phyloP scores from a whole-genome alignment of 192 early-diverging fungal species.

The Mortierella alpina region DNA sequence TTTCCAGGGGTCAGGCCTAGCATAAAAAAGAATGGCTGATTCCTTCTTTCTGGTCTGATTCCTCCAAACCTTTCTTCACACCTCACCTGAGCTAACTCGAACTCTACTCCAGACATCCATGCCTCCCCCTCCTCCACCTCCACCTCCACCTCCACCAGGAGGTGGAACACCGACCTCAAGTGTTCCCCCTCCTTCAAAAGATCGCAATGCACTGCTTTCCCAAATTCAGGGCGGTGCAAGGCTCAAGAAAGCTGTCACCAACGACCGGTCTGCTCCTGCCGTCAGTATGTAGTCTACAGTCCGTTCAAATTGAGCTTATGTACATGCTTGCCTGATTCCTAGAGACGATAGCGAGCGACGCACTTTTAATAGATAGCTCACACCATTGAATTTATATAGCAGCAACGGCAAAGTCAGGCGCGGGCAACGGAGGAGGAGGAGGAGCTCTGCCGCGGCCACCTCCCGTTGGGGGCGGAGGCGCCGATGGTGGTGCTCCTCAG shows the following conservation, averaged over 20 bases:
- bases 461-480: conserved; percentile 35
- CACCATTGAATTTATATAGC: not conserved
- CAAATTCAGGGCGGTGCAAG: conserved; percentile 73
- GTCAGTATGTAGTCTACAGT: conserved; percentile 26
- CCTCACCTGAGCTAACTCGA: too few relatives aligned
- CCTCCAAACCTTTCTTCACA: too few relatives aligned
- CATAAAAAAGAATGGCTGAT: too few relatives aligned
- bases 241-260: conserved; percentile 69
- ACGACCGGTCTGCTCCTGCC: conserved; percentile 68
- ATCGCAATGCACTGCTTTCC: conserved; percentile 66
- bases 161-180: not conserved
- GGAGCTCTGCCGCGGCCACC: conserved; percentile 42
- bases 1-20: too few relatives aligned
- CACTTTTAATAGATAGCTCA: too few relatives aligned
- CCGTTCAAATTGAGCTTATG: not conserved
- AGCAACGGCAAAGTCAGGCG: conserved; percentile 25
- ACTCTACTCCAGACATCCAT: not conserved
- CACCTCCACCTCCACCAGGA: conserved; percentile 17
- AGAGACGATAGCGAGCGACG: too few relatives aligned
- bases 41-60: too few relatives aligned
- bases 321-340: too few relatives aligned
- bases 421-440: conserved; percentile 1
- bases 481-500: conserved; percentile 58
- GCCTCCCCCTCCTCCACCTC: conserved; percentile 14
- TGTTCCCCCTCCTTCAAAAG: conserved; percentile 4